Conservation (phyloP, 768 basidiomycete species). For the Kwoniella bestiolae region DNA sequence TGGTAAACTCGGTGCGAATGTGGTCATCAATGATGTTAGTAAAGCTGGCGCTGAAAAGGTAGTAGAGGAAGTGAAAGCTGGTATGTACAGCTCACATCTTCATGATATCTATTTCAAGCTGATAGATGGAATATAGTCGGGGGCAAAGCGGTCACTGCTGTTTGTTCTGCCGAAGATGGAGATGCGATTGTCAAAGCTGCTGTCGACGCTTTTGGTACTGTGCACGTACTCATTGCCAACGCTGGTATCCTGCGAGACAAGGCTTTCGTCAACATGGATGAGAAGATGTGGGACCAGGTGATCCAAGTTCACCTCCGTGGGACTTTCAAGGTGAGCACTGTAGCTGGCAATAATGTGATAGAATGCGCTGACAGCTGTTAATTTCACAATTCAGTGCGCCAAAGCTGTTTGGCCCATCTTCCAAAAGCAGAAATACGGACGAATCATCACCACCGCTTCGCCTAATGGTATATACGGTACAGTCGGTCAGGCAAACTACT, state of each 20-base stretch:
- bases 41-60: slow-evolving; percentile 81
- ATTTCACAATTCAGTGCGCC: slow-evolving; percentile 65
- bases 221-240: slow-evolving; percentile 88
- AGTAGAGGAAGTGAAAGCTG: slow-evolving; percentile 80
- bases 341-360: not conserved
- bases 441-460: slow-evolving; percentile 92
- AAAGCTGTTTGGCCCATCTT: slow-evolving; percentile 97
- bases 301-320: slow-evolving; percentile 84
- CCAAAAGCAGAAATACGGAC: slow-evolving; percentile 93
- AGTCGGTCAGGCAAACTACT: slow-evolving; percentile 94
- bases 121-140: slow-evolving; percentile 65
- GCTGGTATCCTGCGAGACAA: slow-evolving; percentile 94
- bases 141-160: slow-evolving; percentile 79
- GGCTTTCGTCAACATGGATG: slow-evolving; percentile 84
- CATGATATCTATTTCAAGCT: not conserved
- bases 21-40: slow-evolving; percentile 93
- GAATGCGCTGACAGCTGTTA: not conserved
- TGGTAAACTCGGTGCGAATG: slow-evolving; percentile 88
- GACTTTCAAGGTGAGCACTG: slow-evolving; percentile 74
- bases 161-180: slow-evolving; percentile 90
- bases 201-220: slow-evolving; percentile 79
- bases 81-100: slow-evolving; percentile 58
- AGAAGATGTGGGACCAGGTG: slow-evolving; percentile 93
- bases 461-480: slow-evolving; percentile 93
- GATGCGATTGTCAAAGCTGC: slow-evolving; percentile 86